Conservation (phyloP, 257 asterid genomes). For the Cinchona pubescens region DNA sequence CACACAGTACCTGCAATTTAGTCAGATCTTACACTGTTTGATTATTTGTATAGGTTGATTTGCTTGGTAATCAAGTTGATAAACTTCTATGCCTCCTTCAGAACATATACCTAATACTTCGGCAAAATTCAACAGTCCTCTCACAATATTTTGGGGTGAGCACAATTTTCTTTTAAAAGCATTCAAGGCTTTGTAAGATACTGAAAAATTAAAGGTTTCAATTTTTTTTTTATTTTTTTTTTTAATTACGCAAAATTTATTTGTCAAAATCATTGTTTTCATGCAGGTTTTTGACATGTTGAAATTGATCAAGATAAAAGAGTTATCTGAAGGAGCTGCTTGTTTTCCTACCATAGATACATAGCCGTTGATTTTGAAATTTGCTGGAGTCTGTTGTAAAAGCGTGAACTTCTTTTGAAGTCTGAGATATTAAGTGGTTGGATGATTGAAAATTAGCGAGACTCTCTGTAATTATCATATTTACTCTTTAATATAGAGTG, state of each 20-base stretch:
- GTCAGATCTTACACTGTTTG: too few relatives aligned
- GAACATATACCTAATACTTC: conserved; percentile 41
- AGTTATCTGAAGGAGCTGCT: conserved; percentile 37
- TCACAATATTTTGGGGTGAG: conserved; percentile 49
- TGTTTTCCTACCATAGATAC: background rate
- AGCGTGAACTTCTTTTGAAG: too few relatives aligned
- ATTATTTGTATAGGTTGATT: conserved; percentile 55
- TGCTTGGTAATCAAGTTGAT: conserved; percentile 80
- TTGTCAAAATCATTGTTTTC: too few relatives aligned
- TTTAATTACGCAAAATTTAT: too few relatives aligned
- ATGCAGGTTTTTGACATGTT: conserved; percentile 57
- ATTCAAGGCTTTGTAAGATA: background rate
- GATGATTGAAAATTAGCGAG: too few relatives aligned
- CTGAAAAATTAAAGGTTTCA: background rate
- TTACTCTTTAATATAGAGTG: too few relatives aligned
- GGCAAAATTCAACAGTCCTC: conserved; percentile 42
- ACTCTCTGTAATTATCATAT: too few relatives aligned
- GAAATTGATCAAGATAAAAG: conserved; percentile 50
- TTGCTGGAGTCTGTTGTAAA: background rate
- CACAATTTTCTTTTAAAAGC: background rate
- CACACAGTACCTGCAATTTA: too few relatives aligned
- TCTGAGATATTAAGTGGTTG: too few relatives aligned
- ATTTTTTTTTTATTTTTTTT: too few relatives aligned
- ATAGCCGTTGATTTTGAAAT: background rate
- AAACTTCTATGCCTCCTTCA: conserved; percentile 49